Conservation (phyloP, 768 basidiomycete species). For the Collybia sordida region DNA sequence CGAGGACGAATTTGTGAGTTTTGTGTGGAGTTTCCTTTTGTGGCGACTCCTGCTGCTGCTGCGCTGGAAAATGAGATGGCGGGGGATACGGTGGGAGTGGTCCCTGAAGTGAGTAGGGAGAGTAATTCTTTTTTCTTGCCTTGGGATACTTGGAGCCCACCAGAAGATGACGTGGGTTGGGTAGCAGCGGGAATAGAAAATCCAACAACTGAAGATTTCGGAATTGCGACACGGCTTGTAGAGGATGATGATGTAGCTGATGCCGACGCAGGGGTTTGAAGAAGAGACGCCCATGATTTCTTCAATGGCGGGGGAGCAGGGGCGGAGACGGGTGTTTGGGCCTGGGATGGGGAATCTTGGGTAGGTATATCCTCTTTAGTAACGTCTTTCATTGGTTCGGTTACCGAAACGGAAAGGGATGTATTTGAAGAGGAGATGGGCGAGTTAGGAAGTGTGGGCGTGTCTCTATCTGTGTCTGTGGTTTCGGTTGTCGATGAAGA, state of each 20-base stretch:
- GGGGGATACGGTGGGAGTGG: slow-evolving; percentile 12
- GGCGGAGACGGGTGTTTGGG: slow-evolving; percentile 19
- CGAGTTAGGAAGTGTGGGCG: slow-evolving; percentile 8
- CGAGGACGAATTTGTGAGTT: slow-evolving; percentile 51
- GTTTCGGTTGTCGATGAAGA: slow-evolving; percentile 8
- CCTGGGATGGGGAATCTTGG: slow-evolving; percentile 6
- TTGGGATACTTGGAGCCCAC: slow-evolving; percentile 25
- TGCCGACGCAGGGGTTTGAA: slow-evolving; percentile 42
- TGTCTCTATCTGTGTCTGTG: slow-evolving; percentile 9
- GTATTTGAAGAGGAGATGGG: slow-evolving; percentile 4
- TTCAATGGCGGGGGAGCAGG: slow-evolving; percentile 39
- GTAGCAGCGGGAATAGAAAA: slow-evolving; percentile 65
- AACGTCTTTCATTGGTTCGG: not conserved
- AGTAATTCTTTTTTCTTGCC: slow-evolving; percentile 51
- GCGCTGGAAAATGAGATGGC: slow-evolving; percentile 1
- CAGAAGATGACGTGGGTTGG: slow-evolving; percentile 17
- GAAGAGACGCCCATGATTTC: slow-evolving; percentile 78
- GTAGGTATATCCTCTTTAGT: too few relatives aligned
- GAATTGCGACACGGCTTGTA: slow-evolving; percentile 46
- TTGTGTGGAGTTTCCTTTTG: too few relatives aligned
- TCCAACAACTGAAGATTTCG: slow-evolving; percentile 70
- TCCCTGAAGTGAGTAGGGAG: slow-evolving; percentile 47
- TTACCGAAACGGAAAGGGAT: slow-evolving; percentile 4
- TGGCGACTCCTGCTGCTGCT: not conserved
- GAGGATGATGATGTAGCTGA: slow-evolving; percentile 34